A percentile compares a stretch with the other conserved stretches of the same genome.
phyloP scores from a whole-genome alignment of 306 rosid genomes.

The Pyrus pyrifolia region DNA sequence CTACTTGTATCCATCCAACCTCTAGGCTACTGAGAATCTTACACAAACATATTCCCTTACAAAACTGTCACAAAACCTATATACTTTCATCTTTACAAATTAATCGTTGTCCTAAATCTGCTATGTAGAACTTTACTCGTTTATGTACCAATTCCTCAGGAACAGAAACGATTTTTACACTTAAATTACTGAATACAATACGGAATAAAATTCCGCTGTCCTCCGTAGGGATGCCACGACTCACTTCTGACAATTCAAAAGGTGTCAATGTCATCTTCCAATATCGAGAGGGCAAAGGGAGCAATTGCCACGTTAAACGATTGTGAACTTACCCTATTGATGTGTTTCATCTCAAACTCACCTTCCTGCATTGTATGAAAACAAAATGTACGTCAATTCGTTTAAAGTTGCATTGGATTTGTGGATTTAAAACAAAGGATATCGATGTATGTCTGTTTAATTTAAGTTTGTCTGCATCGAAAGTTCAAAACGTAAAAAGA shows the following conservation, averaged over 20 bases:
- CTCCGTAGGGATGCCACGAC: background rate
- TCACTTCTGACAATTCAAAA: constrained; percentile 33
- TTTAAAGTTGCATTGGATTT: background rate
- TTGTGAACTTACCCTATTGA: constrained; percentile 34
- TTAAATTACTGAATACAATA: background rate
- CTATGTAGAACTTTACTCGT: background rate
- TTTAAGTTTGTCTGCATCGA: background rate
- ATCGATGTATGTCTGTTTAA: background rate
- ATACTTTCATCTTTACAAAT: constrained; percentile 18
- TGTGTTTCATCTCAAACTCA: constrained; percentile 59
- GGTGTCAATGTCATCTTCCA: constrained; percentile 36
- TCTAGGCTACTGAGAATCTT: background rate
- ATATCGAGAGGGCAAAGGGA: constrained; percentile 43
- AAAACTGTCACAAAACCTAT: constrained; percentile 10
- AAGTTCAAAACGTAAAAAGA: background rate
- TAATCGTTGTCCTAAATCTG: background rate
- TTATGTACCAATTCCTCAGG: background rate
- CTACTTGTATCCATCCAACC: background rate
- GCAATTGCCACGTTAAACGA: constrained; percentile 50
- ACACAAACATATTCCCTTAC: background rate
- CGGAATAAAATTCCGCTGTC: background rate
- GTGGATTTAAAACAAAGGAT: background rate
- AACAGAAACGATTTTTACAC: constrained; percentile 2
- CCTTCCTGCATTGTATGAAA: constrained; percentile 43
- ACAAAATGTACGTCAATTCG: background rate